Evolutionary conservation across 768 basidiomycete genomes (phyloP).

Genomic region (Gyrodon lividus): DNA sequence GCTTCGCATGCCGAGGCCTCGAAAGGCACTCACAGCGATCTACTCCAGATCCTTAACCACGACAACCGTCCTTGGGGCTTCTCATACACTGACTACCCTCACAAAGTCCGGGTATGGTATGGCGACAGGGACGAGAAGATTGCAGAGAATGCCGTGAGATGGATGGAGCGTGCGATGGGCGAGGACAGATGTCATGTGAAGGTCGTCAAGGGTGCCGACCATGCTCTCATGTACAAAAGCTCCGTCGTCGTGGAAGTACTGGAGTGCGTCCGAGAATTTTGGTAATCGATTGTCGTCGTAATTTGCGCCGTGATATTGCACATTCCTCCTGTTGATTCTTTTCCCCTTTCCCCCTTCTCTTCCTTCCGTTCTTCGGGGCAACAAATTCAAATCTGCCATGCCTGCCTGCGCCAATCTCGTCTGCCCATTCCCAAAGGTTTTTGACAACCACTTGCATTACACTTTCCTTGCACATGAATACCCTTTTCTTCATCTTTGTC

Average conservation of each 20-base stretch:
- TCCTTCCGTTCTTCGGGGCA: slow-evolving; percentile 15
- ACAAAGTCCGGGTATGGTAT: slow-evolving; percentile 84
- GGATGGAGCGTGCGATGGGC: slow-evolving; percentile 88
- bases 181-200: slow-evolving; percentile 72
- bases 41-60: slow-evolving; percentile 89
- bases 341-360: slow-evolving; percentile 13
- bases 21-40: slow-evolving; percentile 86
- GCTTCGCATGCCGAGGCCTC: slow-evolving; percentile 95
- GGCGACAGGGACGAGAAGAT: slow-evolving; percentile 94
- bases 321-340: slow-evolving; percentile 15
- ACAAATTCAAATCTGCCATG: slow-evolving; percentile 6
- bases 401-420: slow-evolving; percentile 7
- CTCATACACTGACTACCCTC: slow-evolving; percentile 76
- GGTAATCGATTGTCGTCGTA: slow-evolving; percentile 33
- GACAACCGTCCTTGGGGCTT: slow-evolving; percentile 90
- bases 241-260: slow-evolving; percentile 83
- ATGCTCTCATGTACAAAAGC: slow-evolving; percentile 91
- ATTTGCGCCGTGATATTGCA: slow-evolving; percentile 5
- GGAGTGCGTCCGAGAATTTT: slow-evolving; percentile 62
- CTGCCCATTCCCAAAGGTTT: slow-evolving; percentile 5
- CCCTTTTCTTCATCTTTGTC: slow-evolving; percentile 13
- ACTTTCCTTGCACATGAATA: slow-evolving; percentile 21
- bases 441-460: slow-evolving; percentile 12
- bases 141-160: slow-evolving; percentile 83
- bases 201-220: slow-evolving; percentile 86